Base-by-base conservation (phyloP, 148 eudicot genomes). In the Rhododendron kiyosumense region DNA sequence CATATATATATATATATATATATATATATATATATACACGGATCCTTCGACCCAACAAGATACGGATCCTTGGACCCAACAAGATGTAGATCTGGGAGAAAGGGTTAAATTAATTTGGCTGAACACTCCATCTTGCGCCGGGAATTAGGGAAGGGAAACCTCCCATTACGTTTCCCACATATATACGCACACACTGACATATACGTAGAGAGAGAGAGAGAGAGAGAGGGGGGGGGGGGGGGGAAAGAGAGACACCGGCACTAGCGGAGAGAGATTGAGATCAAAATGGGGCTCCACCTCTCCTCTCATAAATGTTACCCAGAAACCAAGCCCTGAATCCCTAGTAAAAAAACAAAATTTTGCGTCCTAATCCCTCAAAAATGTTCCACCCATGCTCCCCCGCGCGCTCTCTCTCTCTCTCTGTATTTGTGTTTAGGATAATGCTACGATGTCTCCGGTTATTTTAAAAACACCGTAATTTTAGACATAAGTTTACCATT, bases 81-180 rank as follows among this genome's bases (percentile, higher is more conserved):
- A 48, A 45, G 32, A 26, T 7, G 30, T 48, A 49, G 61, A 84
- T 57, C 38, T 49, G 75, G 15, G 75, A 28, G 18, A 69, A 5
- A 69, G 18, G 2, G 43, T 52, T 18, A 48, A 84, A 49, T 17
- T 4, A 18, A 84, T 32, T 74, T 45, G 61, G 34, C 13, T 24
- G 63, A 46, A 28, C 14, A 26, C 46, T 7, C 26, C 43, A 17
- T 15, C 52, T 69, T 83, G 9, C 61, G 85, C 80, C 85, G 80
- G 26, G 51, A 73, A 73, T 84, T 77, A 15, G 80, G 48, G 85
- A 54, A 15, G 80, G 48, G 85, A 54, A 18, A 51, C 48, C 34
- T 45, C 36, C 41, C 32, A 73, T n/a, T 69, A 36, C 51, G 22
- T 48, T 28, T 52, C 8, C 41, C 45, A 9, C 32, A 41, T 63